Base-by-base conservation (phyloP, 192 early-diverging fungal genomes). In the Chytriomyces sp. region DNA sequence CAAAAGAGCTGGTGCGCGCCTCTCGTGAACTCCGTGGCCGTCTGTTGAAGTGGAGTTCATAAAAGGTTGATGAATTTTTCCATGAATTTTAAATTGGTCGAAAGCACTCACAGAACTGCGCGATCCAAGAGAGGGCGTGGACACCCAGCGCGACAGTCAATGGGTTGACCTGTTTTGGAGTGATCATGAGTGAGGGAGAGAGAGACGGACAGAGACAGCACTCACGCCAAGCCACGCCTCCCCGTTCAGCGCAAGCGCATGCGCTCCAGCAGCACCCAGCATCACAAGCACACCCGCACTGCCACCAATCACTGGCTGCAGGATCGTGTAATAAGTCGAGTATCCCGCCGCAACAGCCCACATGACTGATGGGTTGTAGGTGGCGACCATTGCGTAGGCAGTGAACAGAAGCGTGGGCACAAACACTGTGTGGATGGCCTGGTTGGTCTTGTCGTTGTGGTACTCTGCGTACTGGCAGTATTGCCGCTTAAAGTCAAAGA, bases 11-110 rank as follows among this genome's bases (percentile, higher is more conserved):
- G 97, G 97, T 2, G 91, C 92, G 77, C 96, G 89, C 74, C 89
- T 91, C 72, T 98, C 97, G 64, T 83, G 89, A 35, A 94, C 83
- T 61, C 94, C 94, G 73, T 98, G 96, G 50, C 96, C 94, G 70
- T 93, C 84, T 83, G 23, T 24, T 28, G 43, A 44, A 48, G n/a
- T 69, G 1, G 13, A 3, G 0, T 1, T 3, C 18, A 49, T 13
- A n/a, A n/a, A 69, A 71, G 47, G 47, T 46, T n/a, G 13, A n/a
- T 50, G n/a, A 49, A 13, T n/a, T 62, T 50, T 18, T 45, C n/a
- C 35, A 61, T 50, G 11, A 49, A 7, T 61, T 43, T 18, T 45
- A 20, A 45, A 16, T 6, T 28, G 72, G 3, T n/a, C n/a, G n/a
- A n/a, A n/a, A n/a, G n/a, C n/a, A n/a, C 80, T 43, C 65, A 82